Percentiles rank a stretch among this genome's conserved stretches.
phyloP scores from a whole-genome alignment of 192 early-diverging fungal genomes.

The Tieghemiomyces parasiticus region DNA sequence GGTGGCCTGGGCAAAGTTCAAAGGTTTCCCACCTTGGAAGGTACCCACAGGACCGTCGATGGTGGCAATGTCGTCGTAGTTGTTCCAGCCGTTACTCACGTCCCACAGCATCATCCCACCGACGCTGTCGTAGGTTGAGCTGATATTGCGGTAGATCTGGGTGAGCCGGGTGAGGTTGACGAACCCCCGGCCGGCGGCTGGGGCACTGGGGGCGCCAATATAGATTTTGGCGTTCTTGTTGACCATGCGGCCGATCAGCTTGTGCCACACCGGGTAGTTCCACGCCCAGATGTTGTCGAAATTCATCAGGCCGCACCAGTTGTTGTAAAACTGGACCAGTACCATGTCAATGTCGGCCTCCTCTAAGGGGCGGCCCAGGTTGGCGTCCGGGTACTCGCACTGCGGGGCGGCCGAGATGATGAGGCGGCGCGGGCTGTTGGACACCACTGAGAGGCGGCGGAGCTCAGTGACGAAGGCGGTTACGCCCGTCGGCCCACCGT shows the following conservation, averaged over 20 bases:
- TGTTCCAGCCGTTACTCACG: constrained; percentile 42
- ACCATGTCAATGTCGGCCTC: constrained; percentile 47
- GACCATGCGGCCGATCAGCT: constrained; percentile 40
- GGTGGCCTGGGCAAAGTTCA: not conserved
- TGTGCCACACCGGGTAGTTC: constrained; percentile 30
- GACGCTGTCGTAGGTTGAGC: constrained; percentile 35
- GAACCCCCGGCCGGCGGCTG: constrained; percentile 41
- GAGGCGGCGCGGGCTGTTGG: constrained; percentile 29
- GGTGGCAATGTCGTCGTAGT: constrained; percentile 16
- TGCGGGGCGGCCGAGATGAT: constrained; percentile 44
- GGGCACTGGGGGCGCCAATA: constrained; percentile 43
- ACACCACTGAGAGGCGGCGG: constrained; percentile 25
- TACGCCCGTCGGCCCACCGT: constrained; percentile 23
- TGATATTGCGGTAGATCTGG: constrained; percentile 30
- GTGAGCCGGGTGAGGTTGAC: constrained; percentile 27
- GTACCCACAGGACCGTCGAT: not conserved
- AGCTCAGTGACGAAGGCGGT: constrained; percentile 30
- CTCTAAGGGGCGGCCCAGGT: constrained; percentile 36
- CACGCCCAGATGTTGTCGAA: constrained; percentile 29
- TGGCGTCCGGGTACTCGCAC: constrained; percentile 41
- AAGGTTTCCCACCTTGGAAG: not conserved
- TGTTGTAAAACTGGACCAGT: constrained; percentile 54
- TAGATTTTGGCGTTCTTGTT: constrained; percentile 45
- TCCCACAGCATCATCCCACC: constrained; percentile 70
- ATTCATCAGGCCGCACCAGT: constrained; percentile 37